Conservation (phyloP, 2,329 filamentous ascomycete genomes). For the Cryphonectria carpinicola region DNA sequence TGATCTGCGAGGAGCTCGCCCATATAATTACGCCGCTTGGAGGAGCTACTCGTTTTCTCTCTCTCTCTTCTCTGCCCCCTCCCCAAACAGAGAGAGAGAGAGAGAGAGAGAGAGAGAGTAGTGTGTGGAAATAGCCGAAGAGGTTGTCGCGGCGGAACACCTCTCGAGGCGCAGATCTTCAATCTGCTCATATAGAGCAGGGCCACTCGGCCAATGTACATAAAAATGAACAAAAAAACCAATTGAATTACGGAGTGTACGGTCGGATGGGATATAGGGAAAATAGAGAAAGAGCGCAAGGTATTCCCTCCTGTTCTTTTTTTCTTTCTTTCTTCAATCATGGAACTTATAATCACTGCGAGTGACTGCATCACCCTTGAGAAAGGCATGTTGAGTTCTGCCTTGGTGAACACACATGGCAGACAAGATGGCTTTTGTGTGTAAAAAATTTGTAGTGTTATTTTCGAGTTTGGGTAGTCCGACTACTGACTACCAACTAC, state of each 20-base stretch:
- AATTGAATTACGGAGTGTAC: slow-evolving; percentile 6
- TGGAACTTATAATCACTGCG: not conserved
- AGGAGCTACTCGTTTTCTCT: not conserved
- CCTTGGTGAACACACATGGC: not conserved
- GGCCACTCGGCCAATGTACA: slow-evolving; percentile 15
- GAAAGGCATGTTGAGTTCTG: not conserved
- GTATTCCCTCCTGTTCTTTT: not conserved
- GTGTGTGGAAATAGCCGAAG: not conserved
- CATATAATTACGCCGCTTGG: not conserved
- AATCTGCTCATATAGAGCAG: not conserved
- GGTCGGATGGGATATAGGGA: not conserved
- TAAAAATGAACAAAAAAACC: slow-evolving; percentile 1
- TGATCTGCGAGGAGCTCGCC: not conserved
- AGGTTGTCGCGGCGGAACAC: not conserved
- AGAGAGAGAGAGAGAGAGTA: not conserved
- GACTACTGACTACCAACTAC: not conserved
- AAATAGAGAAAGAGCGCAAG: slow-evolving; percentile 14
- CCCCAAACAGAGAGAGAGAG: not conserved
- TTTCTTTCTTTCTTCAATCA: not conserved
- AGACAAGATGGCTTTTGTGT: not conserved
- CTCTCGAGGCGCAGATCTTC: not conserved
- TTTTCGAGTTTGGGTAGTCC: not conserved
- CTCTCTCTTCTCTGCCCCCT: not conserved
- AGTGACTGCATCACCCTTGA: not conserved
- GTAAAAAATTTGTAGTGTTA: not conserved